phyloP scores from a whole-genome alignment of 2,329 filamentous ascomycete genomes.

The Aspergillus caelatus region DNA sequence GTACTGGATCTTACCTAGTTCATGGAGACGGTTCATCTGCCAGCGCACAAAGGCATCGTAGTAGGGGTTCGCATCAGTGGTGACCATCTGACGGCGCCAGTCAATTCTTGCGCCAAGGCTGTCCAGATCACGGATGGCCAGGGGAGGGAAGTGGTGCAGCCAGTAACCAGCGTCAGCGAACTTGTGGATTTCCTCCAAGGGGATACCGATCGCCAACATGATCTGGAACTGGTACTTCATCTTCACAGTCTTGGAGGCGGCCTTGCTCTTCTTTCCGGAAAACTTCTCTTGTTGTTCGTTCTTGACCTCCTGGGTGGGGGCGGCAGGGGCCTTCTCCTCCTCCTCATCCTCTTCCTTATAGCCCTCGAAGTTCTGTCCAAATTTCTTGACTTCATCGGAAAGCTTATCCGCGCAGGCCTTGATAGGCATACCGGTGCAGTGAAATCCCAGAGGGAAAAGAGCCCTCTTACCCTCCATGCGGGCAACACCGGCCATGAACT shows the following conservation, averaged over 20 bases:
- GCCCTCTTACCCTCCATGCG: slow-evolving; percentile 87
- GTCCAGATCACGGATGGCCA: slow-evolving; percentile 74
- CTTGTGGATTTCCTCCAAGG: slow-evolving; percentile 83
- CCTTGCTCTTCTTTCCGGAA: slow-evolving; percentile 89
- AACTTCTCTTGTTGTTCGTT: slow-evolving; percentile 91
- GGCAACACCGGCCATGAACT: slow-evolving; percentile 84
- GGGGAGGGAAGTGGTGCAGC: slow-evolving; percentile 88
- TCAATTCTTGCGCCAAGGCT: slow-evolving; percentile 86
- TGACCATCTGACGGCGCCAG: slow-evolving; percentile 90
- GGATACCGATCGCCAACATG: slow-evolving; percentile 88
- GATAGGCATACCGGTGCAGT: slow-evolving; percentile 97
- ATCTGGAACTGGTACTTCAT: slow-evolving; percentile 97
- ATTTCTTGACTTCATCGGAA: slow-evolving; percentile 82
- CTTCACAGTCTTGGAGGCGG: slow-evolving; percentile 83
- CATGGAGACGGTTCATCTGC: slow-evolving; percentile 93
- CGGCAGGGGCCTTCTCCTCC: slow-evolving; percentile 53
- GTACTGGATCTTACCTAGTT: slow-evolving; percentile 90
- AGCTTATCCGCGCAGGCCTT: slow-evolving; percentile 97
- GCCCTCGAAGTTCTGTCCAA: slow-evolving; percentile 81
- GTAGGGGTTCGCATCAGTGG: slow-evolving; percentile 94
- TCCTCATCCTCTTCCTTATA: slow-evolving; percentile 67
- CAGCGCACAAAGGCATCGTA: slow-evolving; percentile 94
- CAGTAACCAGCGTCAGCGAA: slow-evolving; percentile 92
- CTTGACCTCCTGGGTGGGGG: slow-evolving; percentile 67
- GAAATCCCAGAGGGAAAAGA: slow-evolving; percentile 90